Evolutionary conservation across 441 rosid genomes (phyloP).

Genomic region (Populus hybrid): DNA sequence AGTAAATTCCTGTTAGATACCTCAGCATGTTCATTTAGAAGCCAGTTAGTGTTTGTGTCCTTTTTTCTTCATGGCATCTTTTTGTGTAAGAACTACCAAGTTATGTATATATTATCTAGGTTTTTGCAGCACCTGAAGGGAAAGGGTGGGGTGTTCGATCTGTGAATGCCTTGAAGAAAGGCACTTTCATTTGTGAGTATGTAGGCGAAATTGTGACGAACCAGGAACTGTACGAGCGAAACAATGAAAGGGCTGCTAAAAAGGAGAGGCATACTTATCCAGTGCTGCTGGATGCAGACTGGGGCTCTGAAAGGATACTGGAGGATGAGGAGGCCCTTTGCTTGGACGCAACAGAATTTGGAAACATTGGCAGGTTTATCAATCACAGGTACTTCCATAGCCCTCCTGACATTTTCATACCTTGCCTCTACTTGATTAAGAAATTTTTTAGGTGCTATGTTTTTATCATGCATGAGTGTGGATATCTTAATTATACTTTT

Average conservation of each 20-base stretch:
- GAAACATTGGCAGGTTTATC: conserved; percentile 42
- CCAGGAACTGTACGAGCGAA: conserved; percentile 29
- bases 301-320: conserved; percentile 39
- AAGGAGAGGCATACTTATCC: conserved; percentile 37
- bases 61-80: background rate
- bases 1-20: background rate
- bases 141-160: conserved; percentile 42
- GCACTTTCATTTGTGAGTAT: conserved; percentile 40
- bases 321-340: conserved; percentile 49
- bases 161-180: conserved; percentile 27
- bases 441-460: background rate
- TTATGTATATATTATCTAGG: conserved; percentile 16
- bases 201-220: conserved; percentile 41
- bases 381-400: conserved; percentile 35
- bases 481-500: background rate
- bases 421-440: background rate
- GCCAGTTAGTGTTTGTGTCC: background rate
- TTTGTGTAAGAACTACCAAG: background rate
- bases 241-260: conserved; percentile 20
- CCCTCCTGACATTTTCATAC: background rate
- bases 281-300: conserved; percentile 40
- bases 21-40: background rate
- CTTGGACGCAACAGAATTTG: conserved; percentile 43
- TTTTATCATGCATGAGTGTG: background rate
- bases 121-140: conserved; percentile 29